Percentiles rank a stretch among this genome's conserved stretches.
Conservation (phyloP, 768 basidiomycete genomes). For the Pleurotus sapidus region DNA sequence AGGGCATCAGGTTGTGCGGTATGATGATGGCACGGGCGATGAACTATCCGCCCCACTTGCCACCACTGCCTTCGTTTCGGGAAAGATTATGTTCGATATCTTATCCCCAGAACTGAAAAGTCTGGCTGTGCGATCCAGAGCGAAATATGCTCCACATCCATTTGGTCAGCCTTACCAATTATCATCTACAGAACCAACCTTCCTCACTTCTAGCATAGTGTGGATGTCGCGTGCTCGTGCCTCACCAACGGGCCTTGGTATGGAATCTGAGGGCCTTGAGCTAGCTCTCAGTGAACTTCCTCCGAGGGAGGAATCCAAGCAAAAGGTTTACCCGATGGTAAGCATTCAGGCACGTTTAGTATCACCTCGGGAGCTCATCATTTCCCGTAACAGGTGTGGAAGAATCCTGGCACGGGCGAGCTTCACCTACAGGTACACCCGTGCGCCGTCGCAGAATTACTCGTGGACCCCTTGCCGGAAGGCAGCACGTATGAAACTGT, state of each 20-base stretch:
- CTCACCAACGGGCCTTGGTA: constrained; percentile 76
- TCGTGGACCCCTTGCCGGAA: constrained; percentile 71
- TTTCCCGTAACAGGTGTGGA: constrained; percentile 63
- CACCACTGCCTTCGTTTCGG: constrained; percentile 82
- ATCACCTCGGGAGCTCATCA: constrained; percentile 11
- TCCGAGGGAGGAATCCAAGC: constrained; percentile 70
- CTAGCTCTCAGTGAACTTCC: constrained; percentile 65
- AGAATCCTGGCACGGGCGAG: constrained; percentile 81
- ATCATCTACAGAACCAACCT: neutral
- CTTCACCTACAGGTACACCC: constrained; percentile 92
- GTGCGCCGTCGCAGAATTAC: constrained; percentile 63
- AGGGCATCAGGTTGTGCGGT: constrained; percentile 57
- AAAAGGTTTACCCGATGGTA: constrained; percentile 69
- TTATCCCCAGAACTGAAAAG: constrained; percentile 71
- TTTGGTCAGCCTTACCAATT: constrained; percentile 39
- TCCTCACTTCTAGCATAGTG: constrained; percentile 20
- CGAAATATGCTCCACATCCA: constrained; percentile 81
- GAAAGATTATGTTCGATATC: constrained; percentile 81
- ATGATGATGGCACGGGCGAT: constrained; percentile 88
- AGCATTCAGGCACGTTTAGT: constrained; percentile 21
- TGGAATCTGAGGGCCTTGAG: constrained; percentile 77
- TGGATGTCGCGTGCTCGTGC: constrained; percentile 85
- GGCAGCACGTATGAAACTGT: constrained; percentile 58
- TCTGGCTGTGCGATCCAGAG: constrained; percentile 71
- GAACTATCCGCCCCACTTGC: constrained; percentile 80